Evolutionary conservation across 495 filamentous ascomycete species (phyloP).

Genomic region (Astrocystis sublimbata): DNA sequence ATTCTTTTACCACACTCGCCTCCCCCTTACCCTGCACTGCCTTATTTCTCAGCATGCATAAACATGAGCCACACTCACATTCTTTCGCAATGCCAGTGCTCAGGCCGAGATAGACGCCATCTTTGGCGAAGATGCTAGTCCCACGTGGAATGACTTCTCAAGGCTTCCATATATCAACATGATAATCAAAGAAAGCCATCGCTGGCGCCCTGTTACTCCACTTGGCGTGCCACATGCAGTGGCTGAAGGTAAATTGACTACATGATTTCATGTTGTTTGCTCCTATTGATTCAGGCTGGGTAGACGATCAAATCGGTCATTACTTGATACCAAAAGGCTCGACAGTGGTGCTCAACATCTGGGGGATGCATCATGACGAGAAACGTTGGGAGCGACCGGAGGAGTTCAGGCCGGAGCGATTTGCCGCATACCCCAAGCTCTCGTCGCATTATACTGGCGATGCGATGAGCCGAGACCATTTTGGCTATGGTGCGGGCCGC

Average conservation of each 20-base stretch:
- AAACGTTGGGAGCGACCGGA: conserved; percentile 39
- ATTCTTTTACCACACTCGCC: background rate
- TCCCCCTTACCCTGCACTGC: too few relatives aligned
- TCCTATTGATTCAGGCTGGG: background rate
- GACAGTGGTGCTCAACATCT: conserved; percentile 44
- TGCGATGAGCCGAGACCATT: conserved; percentile 49
- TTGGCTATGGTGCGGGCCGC: conserved; percentile 54
- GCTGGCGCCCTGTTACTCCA: conserved; percentile 40
- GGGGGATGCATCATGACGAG: conserved; percentile 37
- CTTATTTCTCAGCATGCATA: too few relatives aligned
- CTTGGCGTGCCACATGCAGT: conserved; percentile 38
- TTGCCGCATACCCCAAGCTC: conserved; percentile 37
- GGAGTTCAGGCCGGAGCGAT: conserved; percentile 44
- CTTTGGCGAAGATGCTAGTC: conserved; percentile 36
- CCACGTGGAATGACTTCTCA: conserved; percentile 38
- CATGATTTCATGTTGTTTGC: too few relatives aligned
- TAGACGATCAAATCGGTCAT: conserved; percentile 44
- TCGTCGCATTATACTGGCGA: conserved; percentile 33
- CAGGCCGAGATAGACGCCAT: conserved; percentile 32
- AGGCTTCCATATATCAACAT: conserved; percentile 44
- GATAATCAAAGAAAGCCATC: conserved; percentile 42
- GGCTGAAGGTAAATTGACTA: conserved; percentile 24
- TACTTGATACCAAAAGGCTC: conserved; percentile 46
- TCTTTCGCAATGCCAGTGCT: conserved; percentile 8
- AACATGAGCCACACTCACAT: too few relatives aligned